Percentiles rank a stretch among this genome's conserved stretches.
Conservation (phyloP, 2,329 filamentous ascomycete species). For the Cladobotryum protrusum region DNA sequence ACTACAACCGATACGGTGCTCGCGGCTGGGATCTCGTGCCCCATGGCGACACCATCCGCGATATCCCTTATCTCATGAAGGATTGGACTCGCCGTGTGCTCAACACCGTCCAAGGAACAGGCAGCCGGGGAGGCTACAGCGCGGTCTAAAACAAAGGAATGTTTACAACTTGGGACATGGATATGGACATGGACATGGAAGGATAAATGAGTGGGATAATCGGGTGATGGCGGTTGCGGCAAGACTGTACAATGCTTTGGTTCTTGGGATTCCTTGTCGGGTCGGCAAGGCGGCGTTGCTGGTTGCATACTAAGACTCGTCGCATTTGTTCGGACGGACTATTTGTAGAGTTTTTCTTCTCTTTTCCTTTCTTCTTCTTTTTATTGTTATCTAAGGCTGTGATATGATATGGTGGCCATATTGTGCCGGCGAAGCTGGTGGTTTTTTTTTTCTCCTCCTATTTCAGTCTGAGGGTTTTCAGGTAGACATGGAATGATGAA, state of each 20-base stretch:
- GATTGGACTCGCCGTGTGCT: constrained; percentile 78
- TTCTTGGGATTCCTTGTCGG: constrained; percentile 7
- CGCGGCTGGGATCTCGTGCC: constrained; percentile 92
- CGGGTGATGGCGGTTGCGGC: neutral
- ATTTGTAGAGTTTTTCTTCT: constrained; percentile 11
- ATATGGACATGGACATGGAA: neutral
- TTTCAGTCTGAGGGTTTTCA: no score
- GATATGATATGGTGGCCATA: constrained; percentile 1
- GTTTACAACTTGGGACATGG: neutral
- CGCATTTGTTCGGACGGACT: constrained; percentile 22
- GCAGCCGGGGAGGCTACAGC: constrained; percentile 85
- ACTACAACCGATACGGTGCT: constrained; percentile 95
- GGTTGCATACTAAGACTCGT: constrained; percentile 19
- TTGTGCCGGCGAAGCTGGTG: neutral
- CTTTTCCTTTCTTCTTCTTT: constrained; percentile 3
- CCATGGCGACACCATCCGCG: constrained; percentile 85
- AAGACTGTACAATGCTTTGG: constrained; percentile 10
- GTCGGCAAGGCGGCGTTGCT: constrained; percentile 18
- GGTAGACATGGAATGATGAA: no score
- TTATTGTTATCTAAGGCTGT: constrained; percentile 3
- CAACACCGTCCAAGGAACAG: constrained; percentile 76
- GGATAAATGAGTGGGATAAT: neutral
- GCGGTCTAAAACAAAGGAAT: constrained; percentile 58
- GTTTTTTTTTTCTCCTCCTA: neutral
- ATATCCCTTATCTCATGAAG: constrained; percentile 85